These are phyloP conservation scores for Mucor mucedo DNA, from an alignment of 371 early-diverging fungal genomes.

Conservation along the genomic window DNA sequence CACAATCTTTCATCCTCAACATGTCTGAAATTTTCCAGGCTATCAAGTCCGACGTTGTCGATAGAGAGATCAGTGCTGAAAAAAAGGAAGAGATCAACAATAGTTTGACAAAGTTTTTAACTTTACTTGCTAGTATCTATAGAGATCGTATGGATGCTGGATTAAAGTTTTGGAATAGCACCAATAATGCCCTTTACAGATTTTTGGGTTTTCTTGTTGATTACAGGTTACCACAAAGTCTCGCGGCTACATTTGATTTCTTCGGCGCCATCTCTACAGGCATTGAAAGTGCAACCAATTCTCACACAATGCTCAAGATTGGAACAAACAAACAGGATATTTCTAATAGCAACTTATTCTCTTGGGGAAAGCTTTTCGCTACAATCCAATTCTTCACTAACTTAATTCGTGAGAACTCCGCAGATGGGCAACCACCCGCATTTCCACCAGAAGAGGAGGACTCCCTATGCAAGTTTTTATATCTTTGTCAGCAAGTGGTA, in stretches of 20 bases:
- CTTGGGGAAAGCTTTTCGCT: slow-evolving; percentile 45
- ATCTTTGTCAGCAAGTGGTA: slow-evolving; percentile 39
- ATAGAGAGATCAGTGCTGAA: not conserved
- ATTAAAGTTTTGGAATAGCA: slow-evolving; percentile 69
- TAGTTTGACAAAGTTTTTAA: slow-evolving; percentile 62
- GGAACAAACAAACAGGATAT: slow-evolving; percentile 24
- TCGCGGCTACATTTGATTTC: slow-evolving; percentile 38
- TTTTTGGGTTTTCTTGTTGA: slow-evolving; percentile 77
- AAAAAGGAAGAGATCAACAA: not conserved
- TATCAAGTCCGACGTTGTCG: not conserved
- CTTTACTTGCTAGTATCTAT: slow-evolving; percentile 68
- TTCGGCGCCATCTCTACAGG: slow-evolving; percentile 38
- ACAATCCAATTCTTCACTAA: slow-evolving; percentile 33
- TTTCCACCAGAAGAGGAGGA: slow-evolving; percentile 30
- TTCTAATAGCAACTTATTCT: slow-evolving; percentile 25
- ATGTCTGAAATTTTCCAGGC: slow-evolving; percentile 40
- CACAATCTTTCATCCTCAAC: slow-evolving; percentile 54
- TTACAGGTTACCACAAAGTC: slow-evolving; percentile 20
- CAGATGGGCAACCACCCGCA: slow-evolving; percentile 16
- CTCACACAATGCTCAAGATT: slow-evolving; percentile 24
- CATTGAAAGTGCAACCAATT: slow-evolving; percentile 27
- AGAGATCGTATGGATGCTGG: slow-evolving; percentile 76
- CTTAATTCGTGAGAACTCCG: not conserved
- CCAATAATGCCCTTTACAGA: slow-evolving; percentile 57
- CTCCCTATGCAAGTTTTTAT: slow-evolving; percentile 25